phyloP scores from a whole-genome alignment of 352 stramenopile genomes.

The Pythium phragmitis region DNA sequence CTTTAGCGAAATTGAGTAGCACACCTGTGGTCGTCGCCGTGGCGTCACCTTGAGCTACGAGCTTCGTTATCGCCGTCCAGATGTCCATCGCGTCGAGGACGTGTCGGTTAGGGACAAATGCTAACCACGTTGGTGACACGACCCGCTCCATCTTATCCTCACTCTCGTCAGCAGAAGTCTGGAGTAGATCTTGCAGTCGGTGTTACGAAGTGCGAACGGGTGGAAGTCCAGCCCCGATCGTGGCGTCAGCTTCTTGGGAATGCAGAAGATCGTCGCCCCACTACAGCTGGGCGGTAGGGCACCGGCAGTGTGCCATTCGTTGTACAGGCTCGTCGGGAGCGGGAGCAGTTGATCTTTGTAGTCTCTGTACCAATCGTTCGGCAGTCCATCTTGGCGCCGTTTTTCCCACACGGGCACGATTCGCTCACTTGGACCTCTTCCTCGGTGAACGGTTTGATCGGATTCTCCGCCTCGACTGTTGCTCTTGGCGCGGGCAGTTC shows the following conservation, averaged over 20 bases:
- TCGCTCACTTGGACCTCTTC: no score
- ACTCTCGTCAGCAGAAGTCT: neutral
- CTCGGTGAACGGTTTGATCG: no score
- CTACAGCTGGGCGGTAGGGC: constrained; percentile 1
- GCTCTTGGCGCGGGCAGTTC: no score
- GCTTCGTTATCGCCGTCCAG: neutral
- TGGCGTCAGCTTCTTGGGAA: neutral
- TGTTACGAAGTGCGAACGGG: neutral
- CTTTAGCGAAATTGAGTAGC: constrained; percentile 15
- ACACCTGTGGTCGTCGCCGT: neutral
- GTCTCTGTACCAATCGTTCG: no score
- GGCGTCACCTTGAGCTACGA: neutral
- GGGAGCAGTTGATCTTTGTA: no score
- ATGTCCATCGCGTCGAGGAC: constrained; percentile 7
- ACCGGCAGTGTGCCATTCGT: neutral
- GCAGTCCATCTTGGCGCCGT: no score
- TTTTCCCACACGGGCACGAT: no score
- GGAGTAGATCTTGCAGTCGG: constrained; percentile 21
- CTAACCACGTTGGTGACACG: neutral
- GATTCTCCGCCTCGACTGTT: no score
- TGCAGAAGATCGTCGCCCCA: constrained; percentile 6
- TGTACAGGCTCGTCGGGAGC: constrained; percentile 4
- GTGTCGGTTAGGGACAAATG: neutral
- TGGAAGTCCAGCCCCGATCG: constrained; percentile 7
- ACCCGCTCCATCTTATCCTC: neutral